These are phyloP conservation scores for Monosporascus ibericus DNA, from an alignment of 2,329 filamentous ascomycete genomes.

Conservation along the genomic window DNA sequence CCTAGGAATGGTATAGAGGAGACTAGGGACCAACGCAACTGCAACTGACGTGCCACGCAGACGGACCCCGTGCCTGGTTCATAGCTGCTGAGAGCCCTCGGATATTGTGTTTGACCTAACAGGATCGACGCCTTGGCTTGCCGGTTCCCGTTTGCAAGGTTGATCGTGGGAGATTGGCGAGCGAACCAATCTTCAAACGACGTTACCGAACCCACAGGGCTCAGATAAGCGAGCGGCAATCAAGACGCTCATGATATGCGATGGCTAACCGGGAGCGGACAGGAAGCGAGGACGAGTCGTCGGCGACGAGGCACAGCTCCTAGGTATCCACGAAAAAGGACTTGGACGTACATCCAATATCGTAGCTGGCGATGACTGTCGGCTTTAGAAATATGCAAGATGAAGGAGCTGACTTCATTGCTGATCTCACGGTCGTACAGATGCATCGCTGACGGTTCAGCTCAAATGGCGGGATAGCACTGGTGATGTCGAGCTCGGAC, in stretches of 20 bases:
- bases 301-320: neutral
- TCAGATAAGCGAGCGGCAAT: conserved; percentile 14
- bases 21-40: conserved; percentile 4
- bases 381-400: conserved; percentile 9
- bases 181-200: conserved; percentile 19
- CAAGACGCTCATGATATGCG: conserved; percentile 10
- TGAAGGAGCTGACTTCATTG: conserved; percentile 17
- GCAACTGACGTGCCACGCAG: conserved; percentile 9
- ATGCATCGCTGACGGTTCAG: conserved; percentile 15
- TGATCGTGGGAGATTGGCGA: conserved; percentile 10
- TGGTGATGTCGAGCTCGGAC: conserved; percentile 12
- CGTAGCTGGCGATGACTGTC: conserved; percentile 4
- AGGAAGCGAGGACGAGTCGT: conserved; percentile 9
- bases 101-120: conserved; percentile 3
- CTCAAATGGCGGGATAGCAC: conserved; percentile 9
- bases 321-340: neutral
- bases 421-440: conserved; percentile 28
- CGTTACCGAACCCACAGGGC: conserved; percentile 17
- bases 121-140: conserved; percentile 5
- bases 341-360: conserved; percentile 3
- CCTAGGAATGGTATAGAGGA: conserved; percentile 14
- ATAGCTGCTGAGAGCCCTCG: conserved; percentile 11
- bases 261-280: conserved; percentile 17
- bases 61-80: conserved; percentile 10
- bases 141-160: conserved; percentile 12